Conservation (phyloP, 2,329 filamentous ascomycete species). For the Cladosporium cucumerinum region DNA sequence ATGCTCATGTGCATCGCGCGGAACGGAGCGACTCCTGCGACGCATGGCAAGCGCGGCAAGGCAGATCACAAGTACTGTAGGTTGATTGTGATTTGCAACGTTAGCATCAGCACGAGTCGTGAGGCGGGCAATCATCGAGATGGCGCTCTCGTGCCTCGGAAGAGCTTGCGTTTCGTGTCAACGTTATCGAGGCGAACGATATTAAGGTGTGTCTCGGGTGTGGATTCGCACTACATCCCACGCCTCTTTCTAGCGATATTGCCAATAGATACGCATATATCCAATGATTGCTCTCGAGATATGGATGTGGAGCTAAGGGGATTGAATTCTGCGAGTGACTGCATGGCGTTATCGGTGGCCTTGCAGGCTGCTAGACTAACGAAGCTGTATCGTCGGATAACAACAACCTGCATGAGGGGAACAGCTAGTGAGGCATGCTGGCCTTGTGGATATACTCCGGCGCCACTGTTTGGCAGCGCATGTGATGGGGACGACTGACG, state of each 20-base stretch:
- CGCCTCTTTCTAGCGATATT: not conserved
- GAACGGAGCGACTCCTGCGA: slow-evolving; percentile 9
- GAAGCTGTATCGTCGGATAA: not conserved
- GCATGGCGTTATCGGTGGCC: not conserved
- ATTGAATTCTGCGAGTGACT: not conserved
- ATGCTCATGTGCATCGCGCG: not conserved
- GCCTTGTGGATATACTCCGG: not conserved
- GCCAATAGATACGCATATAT: not conserved
- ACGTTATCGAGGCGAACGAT: not conserved
- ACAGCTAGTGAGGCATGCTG: not conserved
- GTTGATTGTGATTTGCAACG: slow-evolving; percentile 1
- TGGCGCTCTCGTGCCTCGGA: not conserved
- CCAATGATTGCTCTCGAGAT: not conserved
- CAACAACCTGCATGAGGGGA: not conserved
- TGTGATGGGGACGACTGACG: not conserved
- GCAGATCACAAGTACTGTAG: not conserved
- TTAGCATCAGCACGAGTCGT: not conserved
- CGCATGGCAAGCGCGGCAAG: slow-evolving; percentile 8
- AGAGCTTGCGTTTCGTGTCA: not conserved
- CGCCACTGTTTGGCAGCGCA: not conserved
- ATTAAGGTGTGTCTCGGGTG: not conserved
- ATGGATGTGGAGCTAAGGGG: not conserved
- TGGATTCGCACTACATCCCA: not conserved
- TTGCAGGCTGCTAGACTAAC: not conserved
- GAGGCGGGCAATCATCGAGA: not conserved